Evolutionary conservation across 768 basidiomycete species (phyloP).

Genomic region (Suillus lakei): DNA sequence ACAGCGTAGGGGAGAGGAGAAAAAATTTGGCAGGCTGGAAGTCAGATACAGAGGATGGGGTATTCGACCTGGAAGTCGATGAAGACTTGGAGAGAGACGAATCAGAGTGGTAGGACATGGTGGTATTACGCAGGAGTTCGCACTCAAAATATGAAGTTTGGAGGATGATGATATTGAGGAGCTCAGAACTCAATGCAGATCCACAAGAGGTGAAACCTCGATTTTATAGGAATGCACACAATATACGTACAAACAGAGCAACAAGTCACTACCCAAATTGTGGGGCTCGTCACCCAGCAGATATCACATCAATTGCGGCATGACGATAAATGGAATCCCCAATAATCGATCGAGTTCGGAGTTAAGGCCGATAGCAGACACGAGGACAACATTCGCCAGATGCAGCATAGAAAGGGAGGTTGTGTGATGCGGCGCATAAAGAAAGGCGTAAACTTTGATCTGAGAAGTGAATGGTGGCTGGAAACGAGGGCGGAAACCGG

Average conservation of each 20-base stretch:
- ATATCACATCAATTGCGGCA: neutral
- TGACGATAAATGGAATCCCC: neutral
- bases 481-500: neutral
- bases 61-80: slow-evolving; percentile 25
- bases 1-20: slow-evolving; percentile 26
- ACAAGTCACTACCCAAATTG: neutral
- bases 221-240: slow-evolving; percentile 29
- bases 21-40: slow-evolving; percentile 22
- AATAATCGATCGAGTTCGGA: neutral
- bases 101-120: slow-evolving; percentile 24
- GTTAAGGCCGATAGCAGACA: neutral
- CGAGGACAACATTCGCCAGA: slow-evolving; percentile 14
- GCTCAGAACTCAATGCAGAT: neutral
- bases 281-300: neutral
- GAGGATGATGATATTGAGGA: neutral
- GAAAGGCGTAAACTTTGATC: neutral
- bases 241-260: slow-evolving; percentile 11
- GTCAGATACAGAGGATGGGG: slow-evolving; percentile 27
- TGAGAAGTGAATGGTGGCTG: neutral
- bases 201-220: slow-evolving; percentile 10
- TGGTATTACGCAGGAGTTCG: neutral
- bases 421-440: neutral
- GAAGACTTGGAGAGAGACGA: slow-evolving; percentile 20
- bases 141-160: neutral
- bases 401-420: neutral